Percentiles rank a stretch among this genome's conserved stretches.
phyloP scores from a whole-genome alignment of 768 basidiomycete species.

The Pleurotus giganteus region DNA sequence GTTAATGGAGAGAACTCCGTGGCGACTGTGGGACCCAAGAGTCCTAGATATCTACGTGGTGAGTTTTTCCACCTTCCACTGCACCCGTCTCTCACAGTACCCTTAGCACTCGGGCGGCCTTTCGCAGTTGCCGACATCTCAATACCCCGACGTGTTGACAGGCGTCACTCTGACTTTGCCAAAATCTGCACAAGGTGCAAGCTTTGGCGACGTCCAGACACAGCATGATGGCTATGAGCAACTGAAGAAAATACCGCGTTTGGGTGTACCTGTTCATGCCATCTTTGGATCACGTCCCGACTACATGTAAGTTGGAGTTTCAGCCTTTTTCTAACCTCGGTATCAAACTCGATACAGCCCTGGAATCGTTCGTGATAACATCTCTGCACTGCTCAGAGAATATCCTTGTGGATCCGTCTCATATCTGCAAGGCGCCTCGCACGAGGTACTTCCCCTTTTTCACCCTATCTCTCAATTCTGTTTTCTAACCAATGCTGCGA shows the following conservation, averaged over 20 bases:
- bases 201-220: slow-evolving; percentile 1
- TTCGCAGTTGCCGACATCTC: slow-evolving; percentile 35
- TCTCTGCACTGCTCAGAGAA: background rate
- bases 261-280: background rate
- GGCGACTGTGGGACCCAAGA: slow-evolving; percentile 50
- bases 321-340: background rate
- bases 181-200: background rate
- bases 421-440: background rate
- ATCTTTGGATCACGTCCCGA: background rate
- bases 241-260: background rate
- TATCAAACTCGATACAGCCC: background rate
- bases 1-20: slow-evolving; percentile 35
- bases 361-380: background rate
- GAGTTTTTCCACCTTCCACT: slow-evolving; percentile 12
- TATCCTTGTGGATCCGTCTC: background rate
- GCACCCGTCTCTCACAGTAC: background rate
- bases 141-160: slow-evolving; percentile 38
- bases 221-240: slow-evolving; percentile 1
- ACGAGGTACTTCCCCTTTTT: too few relatives aligned
- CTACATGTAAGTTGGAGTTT: background rate
- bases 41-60: slow-evolving; percentile 43
- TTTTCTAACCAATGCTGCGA: background rate
- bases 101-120: slow-evolving; percentile 34
- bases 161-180: slow-evolving; percentile 46
- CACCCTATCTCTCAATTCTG: too few relatives aligned